Conservation (phyloP, 176 grass and related monocot species). For the Oryza rufipogon region DNA sequence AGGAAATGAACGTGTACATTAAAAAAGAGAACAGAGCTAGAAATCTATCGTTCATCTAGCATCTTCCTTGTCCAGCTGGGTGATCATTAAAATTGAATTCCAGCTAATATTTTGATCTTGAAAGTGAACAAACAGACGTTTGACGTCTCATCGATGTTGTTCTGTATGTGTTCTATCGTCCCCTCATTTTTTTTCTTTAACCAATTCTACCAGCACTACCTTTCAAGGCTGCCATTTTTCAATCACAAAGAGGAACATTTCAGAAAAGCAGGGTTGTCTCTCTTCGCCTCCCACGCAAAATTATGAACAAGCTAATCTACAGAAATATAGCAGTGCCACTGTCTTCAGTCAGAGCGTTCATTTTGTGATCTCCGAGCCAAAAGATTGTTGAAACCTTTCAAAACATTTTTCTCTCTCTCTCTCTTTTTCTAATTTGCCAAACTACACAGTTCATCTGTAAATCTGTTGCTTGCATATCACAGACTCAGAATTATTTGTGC, state of each 20-base stretch:
- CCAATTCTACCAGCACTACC: not conserved
- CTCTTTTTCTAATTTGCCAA: not conserved
- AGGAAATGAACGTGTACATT: not conserved
- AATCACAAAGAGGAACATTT: not conserved
- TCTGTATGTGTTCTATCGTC: not conserved
- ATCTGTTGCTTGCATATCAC: not conserved
- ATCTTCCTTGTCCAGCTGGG: not conserved
- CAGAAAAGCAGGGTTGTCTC: not conserved
- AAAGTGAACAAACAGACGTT: not conserved
- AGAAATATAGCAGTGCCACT: not conserved
- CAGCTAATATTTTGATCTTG: not conserved
- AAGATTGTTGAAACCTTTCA: not conserved
- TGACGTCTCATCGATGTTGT: not conserved
- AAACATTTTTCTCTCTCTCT: not conserved
- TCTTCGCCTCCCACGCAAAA: not conserved
- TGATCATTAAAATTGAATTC: not conserved
- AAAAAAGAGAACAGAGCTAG: not conserved
- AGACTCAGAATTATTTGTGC: not conserved
- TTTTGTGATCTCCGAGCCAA: not conserved
- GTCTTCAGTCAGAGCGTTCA: not conserved
- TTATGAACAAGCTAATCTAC: not conserved
- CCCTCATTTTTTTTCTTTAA: not conserved
- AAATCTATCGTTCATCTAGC: not conserved
- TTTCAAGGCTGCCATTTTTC: not conserved
- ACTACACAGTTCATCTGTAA: not conserved